Evolutionary conservation across 2,329 filamentous ascomycete species (phyloP).

Genomic region (Drechslerella coelobrocha): DNA sequence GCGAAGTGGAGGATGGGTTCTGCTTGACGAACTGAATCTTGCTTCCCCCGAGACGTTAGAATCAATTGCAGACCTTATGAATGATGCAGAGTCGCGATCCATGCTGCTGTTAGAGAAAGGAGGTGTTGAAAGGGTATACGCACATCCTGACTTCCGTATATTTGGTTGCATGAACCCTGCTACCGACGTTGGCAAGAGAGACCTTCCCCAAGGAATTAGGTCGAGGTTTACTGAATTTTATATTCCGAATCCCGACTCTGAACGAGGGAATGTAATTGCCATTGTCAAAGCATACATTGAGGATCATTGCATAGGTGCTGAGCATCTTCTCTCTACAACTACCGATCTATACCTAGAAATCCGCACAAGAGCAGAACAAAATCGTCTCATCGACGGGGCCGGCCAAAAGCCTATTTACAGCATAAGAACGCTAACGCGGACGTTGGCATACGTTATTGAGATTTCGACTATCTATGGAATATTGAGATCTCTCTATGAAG

Average conservation of each 20-base stretch:
- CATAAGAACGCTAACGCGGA: conserved; percentile 87
- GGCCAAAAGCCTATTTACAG: conserved; percentile 97
- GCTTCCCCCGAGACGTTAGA: conserved; percentile 94
- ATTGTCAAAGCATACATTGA: conserved; percentile 90
- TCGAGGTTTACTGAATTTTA: conserved; percentile 96
- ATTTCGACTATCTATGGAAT: conserved; percentile 84
- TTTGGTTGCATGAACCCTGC: conserved; percentile 99
- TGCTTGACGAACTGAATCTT: conserved; percentile 96
- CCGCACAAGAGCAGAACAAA: conserved; percentile 79
- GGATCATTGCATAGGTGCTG: conserved; percentile 73
- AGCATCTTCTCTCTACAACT: conserved; percentile 64
- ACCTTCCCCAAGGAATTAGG: conserved; percentile 84
- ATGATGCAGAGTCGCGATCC: conserved; percentile 76
- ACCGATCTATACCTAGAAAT: conserved; percentile 74
- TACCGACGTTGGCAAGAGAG: conserved; percentile 94
- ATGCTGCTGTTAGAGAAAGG: conserved; percentile 91
- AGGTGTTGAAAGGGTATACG: conserved; percentile 85
- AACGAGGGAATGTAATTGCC: conserved; percentile 82
- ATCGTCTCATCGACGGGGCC: conserved; percentile 88
- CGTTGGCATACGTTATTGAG: conserved; percentile 84
- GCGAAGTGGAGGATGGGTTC: conserved; percentile 93
- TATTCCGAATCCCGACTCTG: conserved; percentile 85
- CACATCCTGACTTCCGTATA: conserved; percentile 90
- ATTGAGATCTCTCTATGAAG: conserved; percentile 86
- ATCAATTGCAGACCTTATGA: conserved; percentile 85